Conservation (phyloP, 164 flowering plant genomes). For the Hamamelis virginiana region DNA sequence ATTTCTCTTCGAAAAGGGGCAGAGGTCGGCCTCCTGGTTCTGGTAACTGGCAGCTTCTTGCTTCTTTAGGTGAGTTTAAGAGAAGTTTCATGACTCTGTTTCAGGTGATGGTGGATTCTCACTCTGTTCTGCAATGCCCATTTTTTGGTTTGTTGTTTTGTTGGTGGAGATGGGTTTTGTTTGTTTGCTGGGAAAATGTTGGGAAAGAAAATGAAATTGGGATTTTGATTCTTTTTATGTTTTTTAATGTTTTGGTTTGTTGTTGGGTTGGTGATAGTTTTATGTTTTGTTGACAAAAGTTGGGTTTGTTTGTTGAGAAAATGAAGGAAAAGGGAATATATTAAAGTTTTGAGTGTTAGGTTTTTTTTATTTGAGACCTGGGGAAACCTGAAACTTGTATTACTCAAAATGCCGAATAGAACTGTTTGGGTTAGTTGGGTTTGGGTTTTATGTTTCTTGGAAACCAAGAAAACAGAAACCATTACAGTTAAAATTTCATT, state of each 20-base stretch:
- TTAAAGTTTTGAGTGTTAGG: background rate
- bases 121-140: background rate
- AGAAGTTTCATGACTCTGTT: background rate
- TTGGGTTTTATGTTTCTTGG: background rate
- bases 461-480: background rate
- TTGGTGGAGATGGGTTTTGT: background rate
- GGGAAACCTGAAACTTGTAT: background rate
- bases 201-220: background rate
- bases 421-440: background rate
- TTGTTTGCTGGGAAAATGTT: conserved; percentile 18
- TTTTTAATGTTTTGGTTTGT: background rate
- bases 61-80: conserved; percentile 60
- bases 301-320: conserved; percentile 12
- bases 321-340: background rate
- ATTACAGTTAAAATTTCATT: background rate
- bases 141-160: background rate
- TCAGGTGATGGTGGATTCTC: conserved; percentile 1
- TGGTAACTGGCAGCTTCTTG: conserved; percentile 60
- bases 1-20: conserved; percentile 41
- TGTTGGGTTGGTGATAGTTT: background rate
- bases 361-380: background rate
- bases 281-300: background rate
- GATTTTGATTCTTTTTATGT: too few relatives aligned
- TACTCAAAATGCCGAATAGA: background rate
- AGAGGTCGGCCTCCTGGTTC: conserved; percentile 69